Conservation (phyloP, 129 eudicot species). For the Ambrosia artemisiifolia region DNA sequence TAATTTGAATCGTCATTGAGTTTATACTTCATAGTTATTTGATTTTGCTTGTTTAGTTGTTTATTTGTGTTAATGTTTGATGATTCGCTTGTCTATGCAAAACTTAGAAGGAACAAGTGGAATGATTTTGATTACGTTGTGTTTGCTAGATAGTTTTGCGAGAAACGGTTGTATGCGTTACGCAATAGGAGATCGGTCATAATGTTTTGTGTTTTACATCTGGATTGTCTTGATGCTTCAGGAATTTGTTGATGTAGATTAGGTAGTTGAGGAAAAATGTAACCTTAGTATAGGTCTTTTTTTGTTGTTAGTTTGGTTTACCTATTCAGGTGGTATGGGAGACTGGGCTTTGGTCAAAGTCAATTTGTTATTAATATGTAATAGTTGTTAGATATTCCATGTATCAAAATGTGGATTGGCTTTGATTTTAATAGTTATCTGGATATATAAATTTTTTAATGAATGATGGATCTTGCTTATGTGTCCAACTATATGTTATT, state of each 20-base stretch:
- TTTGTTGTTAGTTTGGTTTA: slow-evolving; percentile 9
- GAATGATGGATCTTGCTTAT: slow-evolving; percentile 4
- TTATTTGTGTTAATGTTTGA: too few relatives aligned
- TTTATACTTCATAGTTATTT: too few relatives aligned
- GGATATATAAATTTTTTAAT: not conserved
- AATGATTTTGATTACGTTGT: not conserved
- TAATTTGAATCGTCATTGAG: too few relatives aligned
- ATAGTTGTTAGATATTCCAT: slow-evolving; percentile 5
- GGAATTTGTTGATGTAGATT: slow-evolving; percentile 4
- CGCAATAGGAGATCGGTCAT: not conserved
- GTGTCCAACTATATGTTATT: not conserved
- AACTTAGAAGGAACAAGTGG: too few relatives aligned
- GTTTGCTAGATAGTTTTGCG: not conserved
- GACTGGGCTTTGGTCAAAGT: slow-evolving; percentile 25
- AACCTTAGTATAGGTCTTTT: not conserved
- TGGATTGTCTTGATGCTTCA: not conserved
- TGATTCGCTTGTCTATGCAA: too few relatives aligned
- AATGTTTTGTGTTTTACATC: not conserved
- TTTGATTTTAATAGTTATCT: slow-evolving; percentile 11
- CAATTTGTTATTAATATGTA: slow-evolving; percentile 15
- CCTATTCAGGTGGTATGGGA: slow-evolving; percentile 22
- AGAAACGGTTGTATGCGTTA: not conserved
- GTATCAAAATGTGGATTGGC: not conserved
- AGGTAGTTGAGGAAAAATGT: not conserved
- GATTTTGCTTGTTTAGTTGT: too few relatives aligned